Evolutionary conservation across 306 rosid genomes (phyloP).

Genomic region (Quercus engelmannii): DNA sequence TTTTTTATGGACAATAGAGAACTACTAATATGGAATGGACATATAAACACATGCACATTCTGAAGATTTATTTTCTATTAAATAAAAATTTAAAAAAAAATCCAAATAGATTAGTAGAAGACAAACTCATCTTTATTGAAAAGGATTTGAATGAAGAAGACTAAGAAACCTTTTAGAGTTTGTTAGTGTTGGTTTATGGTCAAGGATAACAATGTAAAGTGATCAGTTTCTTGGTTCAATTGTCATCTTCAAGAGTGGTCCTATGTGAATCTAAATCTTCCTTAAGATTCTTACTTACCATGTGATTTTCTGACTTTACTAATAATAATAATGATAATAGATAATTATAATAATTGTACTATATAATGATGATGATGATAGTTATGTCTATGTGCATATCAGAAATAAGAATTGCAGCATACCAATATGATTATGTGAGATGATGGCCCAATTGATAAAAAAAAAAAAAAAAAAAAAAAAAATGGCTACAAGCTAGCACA

Average conservation of each 20-base stretch:
- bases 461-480: background rate
- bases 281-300: background rate
- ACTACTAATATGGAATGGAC: no score
- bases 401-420: background rate
- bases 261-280: constrained; percentile 25
- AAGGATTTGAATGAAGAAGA: constrained; percentile 17
- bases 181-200: background rate
- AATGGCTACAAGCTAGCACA: background rate
- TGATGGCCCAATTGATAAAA: background rate
- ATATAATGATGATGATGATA: background rate
- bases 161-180: background rate
- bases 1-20: no score
- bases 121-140: constrained; percentile 1
- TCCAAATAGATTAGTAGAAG: background rate
- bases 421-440: background rate
- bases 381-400: background rate
- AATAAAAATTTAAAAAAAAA: no score
- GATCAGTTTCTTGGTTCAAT: constrained; percentile 1
- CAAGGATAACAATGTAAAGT: background rate
- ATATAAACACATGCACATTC: no score
- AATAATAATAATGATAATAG: background rate
- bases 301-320: background rate
- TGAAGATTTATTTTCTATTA: background rate
- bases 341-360: background rate
- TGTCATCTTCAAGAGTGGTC: constrained; percentile 17